Evolutionary conservation across 306 rosid species (phyloP).

Genomic region (Corylus heterophylla): DNA sequence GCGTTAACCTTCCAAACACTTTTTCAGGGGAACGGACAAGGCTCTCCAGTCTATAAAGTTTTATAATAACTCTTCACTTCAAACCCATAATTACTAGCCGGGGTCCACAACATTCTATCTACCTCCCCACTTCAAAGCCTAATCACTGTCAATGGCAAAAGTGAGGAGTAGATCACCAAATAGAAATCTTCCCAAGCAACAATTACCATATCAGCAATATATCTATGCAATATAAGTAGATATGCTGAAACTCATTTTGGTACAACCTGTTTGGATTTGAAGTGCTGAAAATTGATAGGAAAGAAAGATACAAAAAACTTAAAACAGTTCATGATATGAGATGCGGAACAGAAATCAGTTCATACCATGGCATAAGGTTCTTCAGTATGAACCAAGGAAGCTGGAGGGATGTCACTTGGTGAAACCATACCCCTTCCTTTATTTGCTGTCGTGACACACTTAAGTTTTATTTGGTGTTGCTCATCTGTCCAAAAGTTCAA

Average conservation of each 20-base stretch:
- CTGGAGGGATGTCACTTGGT: slow-evolving; percentile 50
- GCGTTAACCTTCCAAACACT: too few species aligned
- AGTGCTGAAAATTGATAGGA: slow-evolving; percentile 5
- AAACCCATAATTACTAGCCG: too few species aligned
- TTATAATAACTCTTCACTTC: too few species aligned
- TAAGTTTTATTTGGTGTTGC: slow-evolving; percentile 45
- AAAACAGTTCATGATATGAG: slow-evolving; percentile 5
- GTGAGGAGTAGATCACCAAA: neutral
- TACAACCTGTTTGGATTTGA: slow-evolving; percentile 4
- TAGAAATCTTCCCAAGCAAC: neutral
- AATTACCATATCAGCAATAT: neutral
- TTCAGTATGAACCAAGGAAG: slow-evolving; percentile 74
- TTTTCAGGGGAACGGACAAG: too few species aligned
- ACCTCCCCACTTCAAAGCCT: too few species aligned
- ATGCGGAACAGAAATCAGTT: slow-evolving; percentile 5
- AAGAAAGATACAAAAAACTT: neutral
- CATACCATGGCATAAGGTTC: slow-evolving; percentile 79
- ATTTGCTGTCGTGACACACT: slow-evolving; percentile 48
- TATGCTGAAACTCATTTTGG: neutral
- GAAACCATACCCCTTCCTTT: slow-evolving; percentile 77
- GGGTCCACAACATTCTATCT: too few species aligned
- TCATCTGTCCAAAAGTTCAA: slow-evolving; percentile 56
- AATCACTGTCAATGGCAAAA: too few species aligned
- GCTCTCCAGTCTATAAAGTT: too few species aligned
- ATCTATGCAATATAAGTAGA: neutral